Base-by-base conservation (phyloP, 1,284 basidiomycete species). In the Athelia sp. region DNA sequence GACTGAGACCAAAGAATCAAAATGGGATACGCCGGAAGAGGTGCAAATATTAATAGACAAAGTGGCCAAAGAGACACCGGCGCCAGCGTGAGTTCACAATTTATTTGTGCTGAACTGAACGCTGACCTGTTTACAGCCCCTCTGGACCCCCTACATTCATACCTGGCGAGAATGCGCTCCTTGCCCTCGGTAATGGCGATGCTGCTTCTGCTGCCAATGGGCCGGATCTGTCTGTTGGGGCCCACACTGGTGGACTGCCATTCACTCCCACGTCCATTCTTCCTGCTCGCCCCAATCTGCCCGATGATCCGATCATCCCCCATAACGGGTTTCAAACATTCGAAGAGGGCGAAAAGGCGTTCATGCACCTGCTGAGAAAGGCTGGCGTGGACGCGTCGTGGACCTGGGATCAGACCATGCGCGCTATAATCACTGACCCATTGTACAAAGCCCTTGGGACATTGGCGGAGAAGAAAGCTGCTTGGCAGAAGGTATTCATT, bases 351-450 rank as follows among this genome's bases (percentile, higher is more conserved):
- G 93, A 98, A 68, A 88, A 89, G 57, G 96, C 95, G 2, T 99
- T 99, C 67, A 84, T 86, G 56, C 87, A 90, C 68, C 75, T 99
- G 47, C 72, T 99, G 55, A 81, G 85, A 59, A 89, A 91, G 64
- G 90, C 91, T 46, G 89, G 90, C 19, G 87, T 99, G 45, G 90
- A 93, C 69, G 83, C 89, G 44, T 84, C 79, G 56, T 98, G 92
- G 90, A 95, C 93, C 18, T 99, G 97, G 97, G 97, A 99, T 67
- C 85, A 92, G 70, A 94, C 95, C 44, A 97, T 99, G 90, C 82
- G 96, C 60, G 88, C 90, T 58, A 93, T 97, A 67, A 95, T 99
- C 69, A 98, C 94, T 58, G 96, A 99, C 72, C 95, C 97, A 34
- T 71, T 98, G 56, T 99, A 98, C 74, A 97, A 95, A 72, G 89